A percentile compares a stretch with the other conserved stretches of the same genome.
These are phyloP conservation scores for Coemansia sp. DNA, from an alignment of 192 early-diverging fungal genomes.

Conservation along the genomic window DNA sequence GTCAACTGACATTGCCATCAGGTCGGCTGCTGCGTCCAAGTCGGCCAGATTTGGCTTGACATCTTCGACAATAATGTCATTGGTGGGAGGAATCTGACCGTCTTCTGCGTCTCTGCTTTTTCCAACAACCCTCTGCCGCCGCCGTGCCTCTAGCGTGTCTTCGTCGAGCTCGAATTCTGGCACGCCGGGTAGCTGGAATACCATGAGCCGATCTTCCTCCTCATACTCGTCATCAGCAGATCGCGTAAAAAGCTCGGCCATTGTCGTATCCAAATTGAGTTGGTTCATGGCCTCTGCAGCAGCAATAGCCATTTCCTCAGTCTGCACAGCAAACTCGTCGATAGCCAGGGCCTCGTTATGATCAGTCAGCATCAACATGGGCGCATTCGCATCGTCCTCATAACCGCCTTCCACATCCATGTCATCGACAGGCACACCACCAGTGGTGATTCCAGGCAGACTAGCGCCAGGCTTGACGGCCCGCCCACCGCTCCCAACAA, in stretches of 20 bases:
- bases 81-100: too few relatives aligned
- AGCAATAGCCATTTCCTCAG: slow-evolving; percentile 37
- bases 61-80: slow-evolving; percentile 7
- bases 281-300: slow-evolving; percentile 20
- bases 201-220: slow-evolving; percentile 23
- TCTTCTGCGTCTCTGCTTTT: slow-evolving; percentile 5
- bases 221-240: background rate
- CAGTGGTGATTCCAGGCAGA: slow-evolving; percentile 1
- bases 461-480: background rate
- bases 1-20: slow-evolving; percentile 20
- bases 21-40: slow-evolving; percentile 13
- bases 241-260: slow-evolving; percentile 7
- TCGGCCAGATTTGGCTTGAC: slow-evolving; percentile 23
- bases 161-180: slow-evolving; percentile 41
- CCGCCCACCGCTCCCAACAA: background rate
- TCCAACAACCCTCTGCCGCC: slow-evolving; percentile 9
- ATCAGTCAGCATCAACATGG: slow-evolving; percentile 15
- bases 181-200: slow-evolving; percentile 29
- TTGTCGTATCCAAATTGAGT: slow-evolving; percentile 15
- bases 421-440: background rate
- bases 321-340: slow-evolving; percentile 35
- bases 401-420: background rate
- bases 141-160: slow-evolving; percentile 13
- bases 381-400: background rate
- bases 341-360: slow-evolving; percentile 11